These are phyloP conservation scores for Gossypium aridum DNA, from an alignment of 441 rosid genomes.

Conservation along the genomic window DNA sequence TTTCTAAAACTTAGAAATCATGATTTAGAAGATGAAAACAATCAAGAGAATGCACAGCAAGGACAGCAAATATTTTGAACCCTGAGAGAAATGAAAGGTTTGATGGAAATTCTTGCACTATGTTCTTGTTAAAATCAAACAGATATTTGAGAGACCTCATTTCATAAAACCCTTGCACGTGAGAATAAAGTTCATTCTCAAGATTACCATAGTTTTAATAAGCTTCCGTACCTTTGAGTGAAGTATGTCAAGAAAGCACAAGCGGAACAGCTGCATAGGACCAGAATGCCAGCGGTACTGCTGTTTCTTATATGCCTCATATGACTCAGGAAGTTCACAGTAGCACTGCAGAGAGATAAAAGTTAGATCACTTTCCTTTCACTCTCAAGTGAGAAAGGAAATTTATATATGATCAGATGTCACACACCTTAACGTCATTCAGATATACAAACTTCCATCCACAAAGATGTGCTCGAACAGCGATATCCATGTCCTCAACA, in stretches of 20 bases:
- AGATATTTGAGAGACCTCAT: slow-evolving; percentile 55
- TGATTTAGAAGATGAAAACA: slow-evolving; percentile 27
- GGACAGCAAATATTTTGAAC: slow-evolving; percentile 46
- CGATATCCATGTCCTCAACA: slow-evolving; percentile 89
- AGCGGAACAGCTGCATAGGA: slow-evolving; percentile 88
- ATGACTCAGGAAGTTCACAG: slow-evolving; percentile 97
- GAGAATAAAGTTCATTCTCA: slow-evolving; percentile 46
- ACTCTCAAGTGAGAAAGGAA: background rate
- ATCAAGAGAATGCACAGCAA: slow-evolving; percentile 44
- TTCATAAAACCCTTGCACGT: slow-evolving; percentile 69
- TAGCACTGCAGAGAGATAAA: slow-evolving; percentile 52
- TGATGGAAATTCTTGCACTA: slow-evolving; percentile 40
- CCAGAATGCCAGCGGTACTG: slow-evolving; percentile 99
- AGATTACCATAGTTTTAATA: slow-evolving; percentile 34
- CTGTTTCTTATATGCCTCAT: slow-evolving; percentile 93
- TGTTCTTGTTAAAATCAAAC: slow-evolving; percentile 42
- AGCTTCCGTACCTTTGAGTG: slow-evolving; percentile 58
- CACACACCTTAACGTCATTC: slow-evolving; percentile 72
- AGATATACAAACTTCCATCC: slow-evolving; percentile 89
- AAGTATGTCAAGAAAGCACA: slow-evolving; percentile 77
- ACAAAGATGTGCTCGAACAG: slow-evolving; percentile 89
- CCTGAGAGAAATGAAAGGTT: slow-evolving; percentile 27
- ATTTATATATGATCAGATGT: background rate
- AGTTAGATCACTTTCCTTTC: slow-evolving; percentile 2
- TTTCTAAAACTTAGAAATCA: slow-evolving; percentile 51